Evolutionary conservation across 441 rosid species (phyloP).

Genomic region (Adansonia rubrostipa): DNA sequence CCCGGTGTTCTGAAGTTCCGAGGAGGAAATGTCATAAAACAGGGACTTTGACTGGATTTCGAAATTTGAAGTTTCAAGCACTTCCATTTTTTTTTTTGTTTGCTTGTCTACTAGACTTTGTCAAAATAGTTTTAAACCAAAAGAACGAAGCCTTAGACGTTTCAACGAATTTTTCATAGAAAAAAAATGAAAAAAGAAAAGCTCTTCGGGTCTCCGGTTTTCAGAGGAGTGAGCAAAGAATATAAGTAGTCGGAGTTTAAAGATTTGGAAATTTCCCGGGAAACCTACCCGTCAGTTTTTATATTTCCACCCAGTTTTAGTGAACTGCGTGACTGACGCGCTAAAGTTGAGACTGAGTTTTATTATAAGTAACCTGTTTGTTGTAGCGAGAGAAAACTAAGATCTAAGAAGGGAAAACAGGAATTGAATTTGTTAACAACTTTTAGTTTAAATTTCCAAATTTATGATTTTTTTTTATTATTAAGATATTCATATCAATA

Average conservation of each 20-base stretch:
- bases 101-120: not conserved
- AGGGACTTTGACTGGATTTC: constrained; percentile 35
- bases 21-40: constrained; percentile 33
- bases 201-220: not conserved
- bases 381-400: not conserved
- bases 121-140: constrained; percentile 7
- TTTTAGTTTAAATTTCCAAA: no score
- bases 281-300: not conserved
- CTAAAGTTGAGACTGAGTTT: not conserved
- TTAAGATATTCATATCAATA: no score
- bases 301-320: not conserved
- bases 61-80: constrained; percentile 38
- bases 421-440: no score
- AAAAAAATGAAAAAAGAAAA: not conserved
- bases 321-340: not conserved
- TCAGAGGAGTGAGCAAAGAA: not conserved
- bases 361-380: not conserved
- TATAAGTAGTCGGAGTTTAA: not conserved
- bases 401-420: no score
- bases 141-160: not conserved
- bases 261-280: constrained; percentile 7
- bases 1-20: constrained; percentile 23
- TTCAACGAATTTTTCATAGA: not conserved
- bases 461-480: no score
- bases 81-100: constrained; percentile 35